Evolutionary conservation across 202 grass and related monocot genomes (phyloP).

Genomic region (Saccharum hybrid): DNA sequence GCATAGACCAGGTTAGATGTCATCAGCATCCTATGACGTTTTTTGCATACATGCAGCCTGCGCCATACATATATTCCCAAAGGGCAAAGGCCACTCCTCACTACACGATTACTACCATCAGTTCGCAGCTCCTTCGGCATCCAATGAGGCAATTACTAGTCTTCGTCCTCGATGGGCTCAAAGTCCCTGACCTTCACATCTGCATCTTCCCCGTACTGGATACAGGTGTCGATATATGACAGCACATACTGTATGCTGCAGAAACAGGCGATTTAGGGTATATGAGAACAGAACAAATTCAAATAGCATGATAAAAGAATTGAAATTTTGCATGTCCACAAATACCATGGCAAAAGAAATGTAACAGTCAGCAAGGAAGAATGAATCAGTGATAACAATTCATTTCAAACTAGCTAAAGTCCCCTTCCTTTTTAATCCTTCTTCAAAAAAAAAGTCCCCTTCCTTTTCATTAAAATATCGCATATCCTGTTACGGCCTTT

Average conservation of each 20-base stretch:
- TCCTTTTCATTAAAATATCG: neutral
- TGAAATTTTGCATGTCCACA: neutral
- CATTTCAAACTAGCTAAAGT: neutral
- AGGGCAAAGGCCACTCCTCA: neutral
- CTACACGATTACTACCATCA: neutral
- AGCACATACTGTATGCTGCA: conserved; percentile 86
- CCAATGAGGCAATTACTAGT: conserved; percentile 30
- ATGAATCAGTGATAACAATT: neutral
- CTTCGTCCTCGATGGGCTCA: conserved; percentile 64
- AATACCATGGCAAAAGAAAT: neutral
- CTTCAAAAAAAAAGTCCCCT: no score
- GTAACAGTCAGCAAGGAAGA: neutral
- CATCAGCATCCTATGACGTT: neutral
- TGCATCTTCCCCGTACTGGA: conserved; percentile 88
- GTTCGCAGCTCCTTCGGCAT: neutral
- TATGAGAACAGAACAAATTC: neutral
- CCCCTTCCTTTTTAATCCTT: neutral
- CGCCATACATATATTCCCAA: neutral
- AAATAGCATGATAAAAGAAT: neutral
- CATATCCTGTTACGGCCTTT: neutral
- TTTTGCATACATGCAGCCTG: neutral
- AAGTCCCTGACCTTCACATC: conserved; percentile 89
- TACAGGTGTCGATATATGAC: conserved; percentile 76
- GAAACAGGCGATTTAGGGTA: neutral
- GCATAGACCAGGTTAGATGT: neutral